Percentiles rank a stretch among this genome's conserved stretches.
Evolutionary conservation across 176 grass and related monocot genomes (phyloP).

Genomic region (Paspalum vaginatum): DNA sequence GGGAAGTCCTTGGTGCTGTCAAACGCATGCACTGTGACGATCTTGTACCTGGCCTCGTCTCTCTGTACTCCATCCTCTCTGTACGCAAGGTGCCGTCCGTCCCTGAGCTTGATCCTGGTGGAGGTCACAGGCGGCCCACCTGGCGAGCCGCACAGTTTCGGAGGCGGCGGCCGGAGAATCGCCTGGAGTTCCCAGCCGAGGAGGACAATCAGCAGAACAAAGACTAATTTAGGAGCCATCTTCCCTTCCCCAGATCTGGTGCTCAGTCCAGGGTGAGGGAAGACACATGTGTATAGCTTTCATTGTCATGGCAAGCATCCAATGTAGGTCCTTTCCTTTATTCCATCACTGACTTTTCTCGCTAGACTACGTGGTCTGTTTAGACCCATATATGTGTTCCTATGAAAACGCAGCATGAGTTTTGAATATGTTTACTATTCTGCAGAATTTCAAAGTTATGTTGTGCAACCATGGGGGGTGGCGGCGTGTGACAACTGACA

Average conservation of each 20-base stretch:
- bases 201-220: slow-evolving; percentile 43
- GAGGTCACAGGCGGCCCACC: slow-evolving; percentile 62
- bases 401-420: background rate
- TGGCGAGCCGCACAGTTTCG: slow-evolving; percentile 53
- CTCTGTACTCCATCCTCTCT: slow-evolving; percentile 49
- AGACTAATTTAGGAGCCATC: slow-evolving; percentile 48
- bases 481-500: background rate
- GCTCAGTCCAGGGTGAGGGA: slow-evolving; percentile 13
- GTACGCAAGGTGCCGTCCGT: slow-evolving; percentile 56
- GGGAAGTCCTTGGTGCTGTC: slow-evolving; percentile 59
- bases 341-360: slow-evolving; percentile 7
- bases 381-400: background rate
- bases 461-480: background rate
- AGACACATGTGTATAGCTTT: background rate
- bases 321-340: slow-evolving; percentile 23
- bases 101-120: slow-evolving; percentile 60
- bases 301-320: slow-evolving; percentile 25
- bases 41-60: slow-evolving; percentile 55
- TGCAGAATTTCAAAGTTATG: background rate
- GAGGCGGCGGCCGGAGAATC: slow-evolving; percentile 49
- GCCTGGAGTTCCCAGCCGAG: slow-evolving; percentile 48
- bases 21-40: slow-evolving; percentile 56
- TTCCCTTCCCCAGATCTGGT: slow-evolving; percentile 23
- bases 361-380: background rate
- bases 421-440: background rate